A percentile compares a stretch with the other conserved stretches of the same genome.
These are phyloP conservation scores for Schizonepeta tenuifolia DNA, from an alignment of 257 asterid genomes.

Conservation along the genomic window DNA sequence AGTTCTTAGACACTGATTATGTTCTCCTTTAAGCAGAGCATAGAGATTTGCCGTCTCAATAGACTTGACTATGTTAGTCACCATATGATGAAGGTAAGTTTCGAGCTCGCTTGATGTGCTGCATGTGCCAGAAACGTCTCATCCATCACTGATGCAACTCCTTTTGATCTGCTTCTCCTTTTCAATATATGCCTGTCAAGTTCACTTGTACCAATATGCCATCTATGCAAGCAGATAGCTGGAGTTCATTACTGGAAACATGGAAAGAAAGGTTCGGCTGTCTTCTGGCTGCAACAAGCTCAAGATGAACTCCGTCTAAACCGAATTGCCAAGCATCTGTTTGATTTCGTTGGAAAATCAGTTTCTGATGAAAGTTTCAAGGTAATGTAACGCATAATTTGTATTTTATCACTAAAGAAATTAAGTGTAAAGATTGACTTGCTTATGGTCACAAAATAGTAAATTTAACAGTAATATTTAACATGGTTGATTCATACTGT, in stretches of 20 bases:
- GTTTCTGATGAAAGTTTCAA: conserved; percentile 85
- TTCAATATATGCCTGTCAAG: conserved; percentile 26
- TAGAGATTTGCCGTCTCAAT: conserved; percentile 92
- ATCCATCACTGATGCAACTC: conserved; percentile 18
- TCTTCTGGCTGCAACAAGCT: conserved; percentile 98
- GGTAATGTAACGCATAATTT: conserved; percentile 44
- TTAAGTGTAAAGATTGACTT: not conserved
- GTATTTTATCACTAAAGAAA: not conserved
- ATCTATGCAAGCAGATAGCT: conserved; percentile 58
- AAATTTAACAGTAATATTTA: not conserved
- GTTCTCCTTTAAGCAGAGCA: conserved; percentile 59
- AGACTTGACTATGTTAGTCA: conserved; percentile 67
- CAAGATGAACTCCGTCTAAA: conserved; percentile 80
- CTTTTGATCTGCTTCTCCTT: conserved; percentile 19
- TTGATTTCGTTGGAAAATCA: conserved; percentile 91
- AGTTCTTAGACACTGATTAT: conserved; percentile 21
- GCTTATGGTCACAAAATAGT: conserved; percentile 14
- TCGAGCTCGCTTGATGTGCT: conserved; percentile 21
- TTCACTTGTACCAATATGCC: conserved; percentile 22
- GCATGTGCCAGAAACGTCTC: conserved; percentile 21
- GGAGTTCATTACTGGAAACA: conserved; percentile 96
- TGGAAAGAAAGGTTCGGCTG: conserved; percentile 90
- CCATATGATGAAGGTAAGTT: conserved; percentile 81
- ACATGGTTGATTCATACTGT: not conserved
- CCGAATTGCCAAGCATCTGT: conserved; percentile 81